Conservation (phyloP, 2,329 filamentous ascomycete genomes). For the Fusarium sulawesiense region DNA sequence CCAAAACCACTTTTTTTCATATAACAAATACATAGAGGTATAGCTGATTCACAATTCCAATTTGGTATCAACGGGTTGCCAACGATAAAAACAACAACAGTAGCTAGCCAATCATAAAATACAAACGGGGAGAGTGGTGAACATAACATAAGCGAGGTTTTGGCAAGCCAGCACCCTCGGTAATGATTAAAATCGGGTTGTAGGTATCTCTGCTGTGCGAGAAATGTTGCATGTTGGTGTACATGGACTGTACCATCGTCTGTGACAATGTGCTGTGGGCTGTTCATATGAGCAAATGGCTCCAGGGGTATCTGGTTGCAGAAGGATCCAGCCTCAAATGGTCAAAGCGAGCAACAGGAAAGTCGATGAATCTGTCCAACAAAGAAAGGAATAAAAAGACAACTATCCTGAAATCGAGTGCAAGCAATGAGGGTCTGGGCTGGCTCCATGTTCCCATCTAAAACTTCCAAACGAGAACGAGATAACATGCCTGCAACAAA, state of each 20-base stretch:
- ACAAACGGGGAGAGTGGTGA: slow-evolving; percentile 2
- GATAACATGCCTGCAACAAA: slow-evolving; percentile 15
- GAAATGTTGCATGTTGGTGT: not conserved
- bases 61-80: slow-evolving; percentile 35
- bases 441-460: slow-evolving; percentile 13
- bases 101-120: slow-evolving; percentile 3
- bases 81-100: slow-evolving; percentile 9
- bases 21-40: slow-evolving; percentile 17
- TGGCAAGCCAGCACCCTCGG: not conserved
- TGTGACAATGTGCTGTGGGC: slow-evolving; percentile 25
- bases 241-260: slow-evolving; percentile 17
- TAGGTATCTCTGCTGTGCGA: not conserved
- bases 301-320: slow-evolving; percentile 19
- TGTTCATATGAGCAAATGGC: slow-evolving; percentile 27
- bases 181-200: not conserved
- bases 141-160: slow-evolving; percentile 1
- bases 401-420: slow-evolving; percentile 14
- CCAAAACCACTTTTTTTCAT: slow-evolving; percentile 11
- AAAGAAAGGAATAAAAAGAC: slow-evolving; percentile 17
- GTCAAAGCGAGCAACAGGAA: slow-evolving; percentile 2
- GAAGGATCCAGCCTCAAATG: slow-evolving; percentile 15
- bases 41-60: slow-evolving; percentile 31
- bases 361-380: not conserved
- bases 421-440: slow-evolving; percentile 26
- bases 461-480: slow-evolving; percentile 10